Evolutionary conservation across 2,329 filamentous ascomycete species (phyloP).

Genomic region (Stachybotrys chartarum): DNA sequence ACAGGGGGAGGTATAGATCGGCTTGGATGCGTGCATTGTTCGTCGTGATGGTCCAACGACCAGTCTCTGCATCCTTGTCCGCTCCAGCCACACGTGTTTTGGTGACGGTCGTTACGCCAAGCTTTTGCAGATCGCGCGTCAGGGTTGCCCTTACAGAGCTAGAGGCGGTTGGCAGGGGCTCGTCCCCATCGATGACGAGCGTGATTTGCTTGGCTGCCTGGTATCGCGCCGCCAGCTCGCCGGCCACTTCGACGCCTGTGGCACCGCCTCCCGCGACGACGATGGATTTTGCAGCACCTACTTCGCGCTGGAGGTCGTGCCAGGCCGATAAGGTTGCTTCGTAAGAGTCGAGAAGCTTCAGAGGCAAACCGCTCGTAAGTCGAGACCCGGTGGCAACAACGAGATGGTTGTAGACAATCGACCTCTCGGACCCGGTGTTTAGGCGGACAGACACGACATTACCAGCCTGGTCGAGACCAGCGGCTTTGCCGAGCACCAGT

Average conservation of each 20-base stretch:
- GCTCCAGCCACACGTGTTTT: slow-evolving; percentile 22
- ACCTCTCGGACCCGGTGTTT: slow-evolving; percentile 19
- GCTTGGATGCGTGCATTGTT: slow-evolving; percentile 20
- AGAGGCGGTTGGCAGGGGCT: slow-evolving; percentile 10
- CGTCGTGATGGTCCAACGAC: slow-evolving; percentile 16
- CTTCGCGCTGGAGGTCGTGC: slow-evolving; percentile 15
- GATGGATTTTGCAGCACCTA: slow-evolving; percentile 20
- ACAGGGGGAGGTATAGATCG: slow-evolving; percentile 36
- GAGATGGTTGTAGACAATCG: slow-evolving; percentile 41
- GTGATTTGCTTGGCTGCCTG: slow-evolving; percentile 16
- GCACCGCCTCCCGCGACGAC: slow-evolving; percentile 29
- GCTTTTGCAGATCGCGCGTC: slow-evolving; percentile 13
- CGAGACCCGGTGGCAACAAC: slow-evolving; percentile 48
- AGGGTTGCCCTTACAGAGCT: slow-evolving; percentile 22
- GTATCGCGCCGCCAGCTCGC: slow-evolving; percentile 23
- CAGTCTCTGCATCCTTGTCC: slow-evolving; percentile 2
- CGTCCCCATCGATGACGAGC: slow-evolving; percentile 12
- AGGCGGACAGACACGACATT: slow-evolving; percentile 29
- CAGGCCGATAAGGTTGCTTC: slow-evolving; percentile 32
- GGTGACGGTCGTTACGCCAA: slow-evolving; percentile 20
- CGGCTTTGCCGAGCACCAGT: slow-evolving; percentile 40
- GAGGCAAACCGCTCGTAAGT: slow-evolving; percentile 30
- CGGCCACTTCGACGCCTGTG: slow-evolving; percentile 30
- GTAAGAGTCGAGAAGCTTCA: slow-evolving; percentile 39
- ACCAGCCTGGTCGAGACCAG: slow-evolving; percentile 21